A percentile compares a stretch with the other conserved stretches of the same genome.
phyloP scores from a whole-genome alignment of 345 rosid species.

The Brassica cretica region DNA sequence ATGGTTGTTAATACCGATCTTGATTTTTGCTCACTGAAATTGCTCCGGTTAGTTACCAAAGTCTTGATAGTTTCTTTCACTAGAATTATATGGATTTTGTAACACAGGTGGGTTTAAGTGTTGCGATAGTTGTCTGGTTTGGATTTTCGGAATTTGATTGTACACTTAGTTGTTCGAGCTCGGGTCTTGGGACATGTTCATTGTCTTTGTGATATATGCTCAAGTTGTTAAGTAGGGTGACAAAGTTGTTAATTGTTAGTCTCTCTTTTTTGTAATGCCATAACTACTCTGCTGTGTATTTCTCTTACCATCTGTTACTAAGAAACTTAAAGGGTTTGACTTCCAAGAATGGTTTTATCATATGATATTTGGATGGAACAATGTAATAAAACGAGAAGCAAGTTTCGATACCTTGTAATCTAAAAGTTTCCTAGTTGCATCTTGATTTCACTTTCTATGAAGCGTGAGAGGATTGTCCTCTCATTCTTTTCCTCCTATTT shows the following conservation, averaged over 20 bases:
- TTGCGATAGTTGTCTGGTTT: slow-evolving; percentile 5
- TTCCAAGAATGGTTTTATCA: not conserved
- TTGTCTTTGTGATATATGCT: slow-evolving; percentile 23
- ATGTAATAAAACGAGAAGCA: slow-evolving; percentile 3
- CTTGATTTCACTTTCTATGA: slow-evolving; percentile 58
- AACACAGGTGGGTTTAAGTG: not conserved
- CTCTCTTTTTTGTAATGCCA: slow-evolving; percentile 8
- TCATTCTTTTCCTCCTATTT: slow-evolving; percentile 86
- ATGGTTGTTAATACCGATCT: not conserved
- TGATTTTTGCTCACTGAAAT: too few species aligned
- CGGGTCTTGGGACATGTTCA: slow-evolving; percentile 9
- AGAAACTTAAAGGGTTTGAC: not conserved
- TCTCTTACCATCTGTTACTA: not conserved
- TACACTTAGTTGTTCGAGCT: slow-evolving; percentile 4
- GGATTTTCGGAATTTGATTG: slow-evolving; percentile 13
- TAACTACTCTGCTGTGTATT: not conserved
- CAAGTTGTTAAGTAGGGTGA: slow-evolving; percentile 23
- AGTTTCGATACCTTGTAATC: slow-evolving; percentile 45
- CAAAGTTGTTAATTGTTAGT: slow-evolving; percentile 14
- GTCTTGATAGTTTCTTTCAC: slow-evolving; percentile 23
- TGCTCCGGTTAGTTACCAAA: slow-evolving; percentile 23
- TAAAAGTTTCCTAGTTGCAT: too few species aligned
- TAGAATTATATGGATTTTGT: slow-evolving; percentile 29
- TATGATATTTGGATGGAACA: slow-evolving; percentile 1
- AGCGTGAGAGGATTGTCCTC: slow-evolving; percentile 95